phyloP scores from a whole-genome alignment of 805 yeast species.

The Metschnikowia hibisci region DNA sequence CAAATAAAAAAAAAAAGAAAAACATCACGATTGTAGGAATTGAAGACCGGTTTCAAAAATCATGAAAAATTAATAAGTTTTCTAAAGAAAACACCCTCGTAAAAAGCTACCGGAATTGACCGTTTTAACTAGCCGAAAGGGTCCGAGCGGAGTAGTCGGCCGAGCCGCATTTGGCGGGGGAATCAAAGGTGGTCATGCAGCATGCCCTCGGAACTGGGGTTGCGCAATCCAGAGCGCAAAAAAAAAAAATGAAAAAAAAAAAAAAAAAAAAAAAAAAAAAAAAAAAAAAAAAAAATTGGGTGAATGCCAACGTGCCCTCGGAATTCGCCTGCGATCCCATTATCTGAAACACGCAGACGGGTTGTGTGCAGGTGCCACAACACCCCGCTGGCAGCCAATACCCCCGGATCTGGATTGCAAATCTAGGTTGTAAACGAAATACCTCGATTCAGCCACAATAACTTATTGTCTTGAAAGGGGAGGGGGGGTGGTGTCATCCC shows the following conservation, averaged over 20 bases:
- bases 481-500: no score
- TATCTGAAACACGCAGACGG: slow-evolving; percentile 1
- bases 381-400: background rate
- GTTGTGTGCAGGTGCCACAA: background rate
- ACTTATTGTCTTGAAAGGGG: no score
- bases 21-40: no score
- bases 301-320: background rate
- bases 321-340: background rate
- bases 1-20: no score
- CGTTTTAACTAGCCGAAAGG: background rate
- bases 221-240: slow-evolving; percentile 1
- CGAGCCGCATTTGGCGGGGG: background rate
- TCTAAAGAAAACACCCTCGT: no score
- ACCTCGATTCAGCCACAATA: no score
- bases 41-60: no score
- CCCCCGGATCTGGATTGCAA: no score
- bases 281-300: background rate
- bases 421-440: no score
- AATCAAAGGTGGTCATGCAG: background rate
- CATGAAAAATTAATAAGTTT: no score
- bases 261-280: background rate
- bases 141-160: background rate
- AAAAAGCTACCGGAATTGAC: no score
- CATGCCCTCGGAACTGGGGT: slow-evolving; percentile 1
- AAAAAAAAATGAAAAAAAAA: background rate